A percentile compares a stretch with the other conserved stretches of the same genome.
These are phyloP conservation scores for Inga oerstediana DNA, from an alignment of 306 rosid genomes.

Conservation along the genomic window DNA sequence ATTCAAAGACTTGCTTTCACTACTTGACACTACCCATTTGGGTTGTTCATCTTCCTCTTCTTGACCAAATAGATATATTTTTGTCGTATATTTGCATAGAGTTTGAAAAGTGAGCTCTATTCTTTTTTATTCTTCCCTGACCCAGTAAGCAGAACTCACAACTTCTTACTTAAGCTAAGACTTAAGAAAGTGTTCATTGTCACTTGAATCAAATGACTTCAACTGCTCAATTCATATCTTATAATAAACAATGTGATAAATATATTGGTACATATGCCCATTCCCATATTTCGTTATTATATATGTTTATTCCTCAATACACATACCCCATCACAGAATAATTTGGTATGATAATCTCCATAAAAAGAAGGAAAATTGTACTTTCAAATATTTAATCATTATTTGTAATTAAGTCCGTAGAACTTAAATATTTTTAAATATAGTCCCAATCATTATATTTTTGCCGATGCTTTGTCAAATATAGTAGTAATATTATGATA, in stretches of 20 bases:
- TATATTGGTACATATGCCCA: constrained; percentile 33
- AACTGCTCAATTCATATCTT: neutral
- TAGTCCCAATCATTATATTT: neutral
- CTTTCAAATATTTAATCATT: neutral
- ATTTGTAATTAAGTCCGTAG: neutral
- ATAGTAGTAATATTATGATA: neutral
- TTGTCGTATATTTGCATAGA: neutral
- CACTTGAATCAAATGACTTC: too few relatives aligned
- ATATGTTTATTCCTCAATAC: neutral
- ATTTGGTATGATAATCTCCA: neutral
- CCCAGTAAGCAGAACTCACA: too few relatives aligned
- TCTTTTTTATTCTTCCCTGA: too few relatives aligned
- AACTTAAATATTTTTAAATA: neutral
- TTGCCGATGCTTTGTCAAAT: neutral
- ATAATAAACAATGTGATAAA: neutral
- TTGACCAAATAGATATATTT: constrained; percentile 28
- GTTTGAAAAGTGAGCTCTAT: neutral
- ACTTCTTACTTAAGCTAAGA: too few relatives aligned
- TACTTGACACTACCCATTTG: constrained; percentile 48
- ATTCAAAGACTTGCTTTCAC: constrained; percentile 46
- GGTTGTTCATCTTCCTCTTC: constrained; percentile 8
- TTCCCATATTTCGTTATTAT: constrained; percentile 19
- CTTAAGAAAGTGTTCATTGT: too few relatives aligned
- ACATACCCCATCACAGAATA: neutral
- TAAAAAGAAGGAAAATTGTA: too few relatives aligned